phyloP scores from a whole-genome alignment of 2,329 filamentous ascomycete species.

The Tolypocladium inflatum region DNA sequence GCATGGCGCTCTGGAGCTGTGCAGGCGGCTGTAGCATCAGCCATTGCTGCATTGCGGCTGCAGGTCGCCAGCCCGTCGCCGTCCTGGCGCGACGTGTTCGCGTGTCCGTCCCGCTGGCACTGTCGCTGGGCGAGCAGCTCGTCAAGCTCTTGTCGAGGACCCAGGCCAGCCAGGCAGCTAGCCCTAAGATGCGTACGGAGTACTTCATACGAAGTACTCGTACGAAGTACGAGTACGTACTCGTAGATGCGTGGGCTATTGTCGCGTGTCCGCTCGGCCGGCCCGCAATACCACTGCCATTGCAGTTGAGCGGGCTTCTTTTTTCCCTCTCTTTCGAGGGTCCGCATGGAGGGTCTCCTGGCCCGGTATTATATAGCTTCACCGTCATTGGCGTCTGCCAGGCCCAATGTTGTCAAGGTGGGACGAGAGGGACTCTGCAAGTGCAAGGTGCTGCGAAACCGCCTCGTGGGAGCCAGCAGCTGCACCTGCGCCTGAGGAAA shows the following conservation, averaged over 20 bases:
- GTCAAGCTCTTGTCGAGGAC: not conserved
- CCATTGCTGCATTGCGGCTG: conserved; percentile 1
- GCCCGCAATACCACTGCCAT: not conserved
- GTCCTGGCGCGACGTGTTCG: conserved; percentile 5
- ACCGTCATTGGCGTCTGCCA: not conserved
- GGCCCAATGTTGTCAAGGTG: not conserved
- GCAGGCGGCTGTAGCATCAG: not conserved
- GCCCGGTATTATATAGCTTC: not conserved
- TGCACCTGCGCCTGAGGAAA: not conserved
- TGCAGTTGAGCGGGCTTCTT: not conserved
- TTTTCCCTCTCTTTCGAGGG: not conserved
- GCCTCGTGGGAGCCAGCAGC: not conserved
- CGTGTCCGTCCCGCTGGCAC: not conserved
- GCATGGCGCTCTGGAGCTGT: not conserved
- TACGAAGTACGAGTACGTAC: not conserved
- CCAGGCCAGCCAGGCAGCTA: not conserved
- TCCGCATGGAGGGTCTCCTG: not conserved
- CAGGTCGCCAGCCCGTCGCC: not conserved
- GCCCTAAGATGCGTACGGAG: not conserved
- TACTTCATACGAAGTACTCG: not conserved
- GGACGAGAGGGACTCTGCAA: not conserved
- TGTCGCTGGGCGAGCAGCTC: not conserved
- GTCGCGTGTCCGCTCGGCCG: not conserved
- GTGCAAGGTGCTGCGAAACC: not conserved
- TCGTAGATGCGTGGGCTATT: not conserved